Evolutionary conservation across 2,329 filamentous ascomycete genomes (phyloP).

Genomic region (Penicillium psychrosexuale): DNA sequence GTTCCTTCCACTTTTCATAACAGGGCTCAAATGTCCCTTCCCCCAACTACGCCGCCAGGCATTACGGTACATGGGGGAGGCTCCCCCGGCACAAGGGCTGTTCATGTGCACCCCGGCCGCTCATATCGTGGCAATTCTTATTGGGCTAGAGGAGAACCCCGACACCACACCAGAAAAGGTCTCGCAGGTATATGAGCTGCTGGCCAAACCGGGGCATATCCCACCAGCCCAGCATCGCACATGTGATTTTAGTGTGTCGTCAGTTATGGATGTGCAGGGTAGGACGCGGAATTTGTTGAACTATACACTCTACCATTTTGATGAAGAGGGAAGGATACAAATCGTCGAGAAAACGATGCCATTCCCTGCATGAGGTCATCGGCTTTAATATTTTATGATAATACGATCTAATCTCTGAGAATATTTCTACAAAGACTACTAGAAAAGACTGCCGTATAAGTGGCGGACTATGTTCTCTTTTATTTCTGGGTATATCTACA

Average conservation of each 20-base stretch:
- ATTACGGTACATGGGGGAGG: conserved; percentile 10
- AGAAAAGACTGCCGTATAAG: no score
- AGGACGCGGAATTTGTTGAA: neutral
- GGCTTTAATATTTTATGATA: neutral
- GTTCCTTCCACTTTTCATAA: conserved; percentile 21
- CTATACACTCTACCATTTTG: neutral
- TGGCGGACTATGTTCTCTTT: no score
- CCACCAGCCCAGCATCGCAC: neutral
- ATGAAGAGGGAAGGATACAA: neutral
- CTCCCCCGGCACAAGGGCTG: conserved; percentile 16
- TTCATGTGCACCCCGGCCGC: conserved; percentile 12
- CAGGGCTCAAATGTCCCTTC: conserved; percentile 15
- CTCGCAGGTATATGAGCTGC: neutral
- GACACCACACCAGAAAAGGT: neutral
- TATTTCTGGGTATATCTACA: no score
- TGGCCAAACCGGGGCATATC: neutral
- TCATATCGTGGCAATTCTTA: neutral
- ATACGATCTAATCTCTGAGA: no score
- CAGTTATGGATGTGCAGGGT: neutral
- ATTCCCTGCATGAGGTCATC: neutral
- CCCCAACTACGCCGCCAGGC: conserved; percentile 15
- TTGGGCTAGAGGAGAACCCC: neutral
- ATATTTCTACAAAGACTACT: no score
- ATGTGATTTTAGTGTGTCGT: neutral
- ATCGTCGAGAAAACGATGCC: neutral